Evolutionary conservation across 2,329 filamentous ascomycete species (phyloP).

Genomic region (Ophiosphaerella narmari): DNA sequence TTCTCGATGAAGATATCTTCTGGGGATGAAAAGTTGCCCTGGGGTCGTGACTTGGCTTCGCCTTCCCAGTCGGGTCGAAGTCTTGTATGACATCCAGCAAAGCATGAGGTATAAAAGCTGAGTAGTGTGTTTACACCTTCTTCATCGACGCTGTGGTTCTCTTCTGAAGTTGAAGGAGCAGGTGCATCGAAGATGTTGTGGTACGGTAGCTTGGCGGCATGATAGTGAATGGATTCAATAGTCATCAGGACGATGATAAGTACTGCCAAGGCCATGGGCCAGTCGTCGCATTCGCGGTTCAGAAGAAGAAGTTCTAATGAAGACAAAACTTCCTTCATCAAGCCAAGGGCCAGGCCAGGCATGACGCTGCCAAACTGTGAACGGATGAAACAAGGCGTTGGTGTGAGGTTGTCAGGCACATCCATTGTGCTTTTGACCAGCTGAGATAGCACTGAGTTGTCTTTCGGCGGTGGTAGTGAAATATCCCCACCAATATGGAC

Average conservation of each 20-base stretch:
- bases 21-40: conserved; percentile 1
- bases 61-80: conserved; percentile 36
- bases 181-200: conserved; percentile 24
- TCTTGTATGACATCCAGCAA: conserved; percentile 37
- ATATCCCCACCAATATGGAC: conserved; percentile 47
- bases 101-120: conserved; percentile 42
- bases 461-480: conserved; percentile 28
- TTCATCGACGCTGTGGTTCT: conserved; percentile 24
- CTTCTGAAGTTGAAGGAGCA: conserved; percentile 1
- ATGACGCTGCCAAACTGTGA: conserved; percentile 44
- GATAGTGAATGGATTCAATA: conserved; percentile 47
- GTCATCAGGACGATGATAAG: conserved; percentile 44
- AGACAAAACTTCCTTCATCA: conserved; percentile 41
- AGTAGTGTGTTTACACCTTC: conserved; percentile 35
- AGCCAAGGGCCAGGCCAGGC: conserved; percentile 34
- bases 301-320: conserved; percentile 38
- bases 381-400: conserved; percentile 48
- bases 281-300: conserved; percentile 35
- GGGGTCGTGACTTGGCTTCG: conserved; percentile 12
- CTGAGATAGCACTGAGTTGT: conserved; percentile 18
- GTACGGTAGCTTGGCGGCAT: conserved; percentile 42
- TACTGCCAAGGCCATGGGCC: conserved; percentile 40
- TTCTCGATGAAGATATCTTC: conserved; percentile 36
- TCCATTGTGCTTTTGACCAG: conserved; percentile 26
- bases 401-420: conserved; percentile 11